Base-by-base conservation (phyloP, 2,329 filamentous ascomycete genomes). In the Lojkania enalia region DNA sequence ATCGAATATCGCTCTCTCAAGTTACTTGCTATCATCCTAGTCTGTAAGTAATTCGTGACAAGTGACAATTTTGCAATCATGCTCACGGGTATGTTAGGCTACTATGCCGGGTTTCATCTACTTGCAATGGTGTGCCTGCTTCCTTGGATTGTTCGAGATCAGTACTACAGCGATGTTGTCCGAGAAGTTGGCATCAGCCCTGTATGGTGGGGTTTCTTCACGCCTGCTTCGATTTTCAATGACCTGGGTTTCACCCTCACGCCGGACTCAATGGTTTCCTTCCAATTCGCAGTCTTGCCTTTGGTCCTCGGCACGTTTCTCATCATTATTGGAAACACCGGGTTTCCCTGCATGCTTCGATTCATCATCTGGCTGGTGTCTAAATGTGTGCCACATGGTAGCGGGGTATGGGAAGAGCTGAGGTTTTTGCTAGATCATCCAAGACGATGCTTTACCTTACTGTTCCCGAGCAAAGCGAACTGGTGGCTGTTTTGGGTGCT, bases 401-500 rank as follows among this genome's bases (percentile, higher is more conserved):
- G 84, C 19, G 85, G 86, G 1, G 67, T 95, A 1, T 96, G 88
- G 83, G 92, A 99, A 67, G 92, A 96, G 66, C 74, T 97, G 9
- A 82, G 83, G 27, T 99, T 99, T 60, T 74, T 99, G 15, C 80
- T 99, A 1, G 92, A 97, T 61, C 94, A 99, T 58, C 94, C 94
- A 0, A 86, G 94, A 64, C 87, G 94, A 42, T 99, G 94, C 71
- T 99, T 99, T 64, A 99, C 94, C 0, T 76, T 99, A 12, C 76
- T 99, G 0, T 99, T 99, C 57, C 94, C 94, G 0, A 85, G 87
- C 0, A 84, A 83, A 42, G 90, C 92, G 1, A 97, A 89, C 1
- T 97, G 94, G 94, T 96, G 90, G 90, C 77, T 99, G 0, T 95
- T 97, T 64, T 87, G 83, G 70, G 87, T 96, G 20, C 76, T 99